These are phyloP conservation scores for Clarireedia sp. DNA, from an alignment of 2,329 filamentous ascomycete genomes.

Conservation along the genomic window DNA sequence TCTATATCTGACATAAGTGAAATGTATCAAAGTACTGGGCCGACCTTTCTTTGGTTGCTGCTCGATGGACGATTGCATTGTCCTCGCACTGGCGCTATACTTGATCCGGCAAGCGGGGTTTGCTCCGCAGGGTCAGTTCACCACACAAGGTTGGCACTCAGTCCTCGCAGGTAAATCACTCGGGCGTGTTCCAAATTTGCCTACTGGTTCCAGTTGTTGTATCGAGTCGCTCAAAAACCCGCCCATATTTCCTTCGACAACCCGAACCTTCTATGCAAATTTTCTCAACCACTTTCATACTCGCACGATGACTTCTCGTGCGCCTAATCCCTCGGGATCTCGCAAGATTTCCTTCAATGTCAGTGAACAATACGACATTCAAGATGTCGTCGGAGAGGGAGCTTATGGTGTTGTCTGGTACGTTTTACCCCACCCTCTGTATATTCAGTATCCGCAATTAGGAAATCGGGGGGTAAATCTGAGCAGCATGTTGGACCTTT, in stretches of 20 bases:
- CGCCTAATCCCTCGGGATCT: constrained; percentile 48
- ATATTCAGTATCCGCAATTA: too few species aligned
- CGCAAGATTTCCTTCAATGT: constrained; percentile 99
- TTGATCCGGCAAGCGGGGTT: too few species aligned
- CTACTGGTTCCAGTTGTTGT: neutral
- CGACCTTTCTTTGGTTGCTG: too few species aligned
- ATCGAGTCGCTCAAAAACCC: too few species aligned
- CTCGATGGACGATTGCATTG: too few species aligned
- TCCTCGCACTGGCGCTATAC: too few species aligned
- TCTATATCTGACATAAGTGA: too few species aligned
- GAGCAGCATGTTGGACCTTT: neutral
- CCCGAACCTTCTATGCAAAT: neutral
- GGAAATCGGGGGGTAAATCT: too few species aligned
- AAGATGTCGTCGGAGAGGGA: constrained; percentile 97
- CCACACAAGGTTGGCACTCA: neutral
- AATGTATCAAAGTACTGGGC: too few species aligned
- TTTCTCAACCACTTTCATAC: neutral
- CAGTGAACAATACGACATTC: constrained; percentile 98
- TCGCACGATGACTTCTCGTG: constrained; percentile 36
- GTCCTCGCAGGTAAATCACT: neutral
- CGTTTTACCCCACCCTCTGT: constrained; percentile 11
- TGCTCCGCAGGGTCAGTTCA: too few species aligned
- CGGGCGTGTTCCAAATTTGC: neutral
- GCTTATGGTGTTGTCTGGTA: constrained; percentile 98
- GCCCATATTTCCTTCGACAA: neutral